phyloP scores from a whole-genome alignment of 371 early-diverging fungal species.

The Rhizopus sp. region DNA sequence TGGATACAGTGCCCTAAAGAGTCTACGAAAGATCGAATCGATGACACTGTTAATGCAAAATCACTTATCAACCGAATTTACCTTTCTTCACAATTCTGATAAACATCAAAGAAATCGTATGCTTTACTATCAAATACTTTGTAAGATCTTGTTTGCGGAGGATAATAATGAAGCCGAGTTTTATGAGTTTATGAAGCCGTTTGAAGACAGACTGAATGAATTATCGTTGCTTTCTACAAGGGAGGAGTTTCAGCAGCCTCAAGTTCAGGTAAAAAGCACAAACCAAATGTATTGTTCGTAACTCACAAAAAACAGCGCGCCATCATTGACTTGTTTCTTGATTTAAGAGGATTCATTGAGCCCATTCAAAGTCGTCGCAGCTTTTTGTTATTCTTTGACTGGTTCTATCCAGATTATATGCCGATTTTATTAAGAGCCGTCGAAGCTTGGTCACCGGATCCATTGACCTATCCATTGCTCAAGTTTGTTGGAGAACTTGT shows the following conservation, averaged over 20 bases:
- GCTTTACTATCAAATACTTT: conserved; percentile 77
- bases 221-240: conserved; percentile 37
- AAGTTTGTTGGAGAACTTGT: conserved; percentile 80
- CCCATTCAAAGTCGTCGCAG: conserved; percentile 59
- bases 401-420: conserved; percentile 74
- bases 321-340: conserved; percentile 68
- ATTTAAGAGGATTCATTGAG: conserved; percentile 75
- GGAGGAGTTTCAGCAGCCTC: conserved; percentile 48
- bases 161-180: conserved; percentile 57
- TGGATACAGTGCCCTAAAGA: conserved; percentile 74
- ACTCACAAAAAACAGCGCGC: conserved; percentile 16
- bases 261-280: conserved; percentile 21
- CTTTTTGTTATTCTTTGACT: conserved; percentile 74
- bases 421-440: conserved; percentile 62
- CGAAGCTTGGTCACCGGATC: conserved; percentile 61
- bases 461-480: conserved; percentile 61
- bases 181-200: conserved; percentile 75
- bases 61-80: conserved; percentile 72
- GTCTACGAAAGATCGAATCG: conserved; percentile 73
- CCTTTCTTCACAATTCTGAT: conserved; percentile 56
- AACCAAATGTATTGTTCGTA: neutral
- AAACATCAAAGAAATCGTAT: conserved; percentile 60
- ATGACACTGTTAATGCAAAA: conserved; percentile 69
- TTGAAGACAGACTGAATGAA: conserved; percentile 56
- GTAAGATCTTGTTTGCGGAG: conserved; percentile 78